Evolutionary conservation across 2,329 filamentous ascomycete species (phyloP).

Genomic region (Nigrograna mackinnonii): DNA sequence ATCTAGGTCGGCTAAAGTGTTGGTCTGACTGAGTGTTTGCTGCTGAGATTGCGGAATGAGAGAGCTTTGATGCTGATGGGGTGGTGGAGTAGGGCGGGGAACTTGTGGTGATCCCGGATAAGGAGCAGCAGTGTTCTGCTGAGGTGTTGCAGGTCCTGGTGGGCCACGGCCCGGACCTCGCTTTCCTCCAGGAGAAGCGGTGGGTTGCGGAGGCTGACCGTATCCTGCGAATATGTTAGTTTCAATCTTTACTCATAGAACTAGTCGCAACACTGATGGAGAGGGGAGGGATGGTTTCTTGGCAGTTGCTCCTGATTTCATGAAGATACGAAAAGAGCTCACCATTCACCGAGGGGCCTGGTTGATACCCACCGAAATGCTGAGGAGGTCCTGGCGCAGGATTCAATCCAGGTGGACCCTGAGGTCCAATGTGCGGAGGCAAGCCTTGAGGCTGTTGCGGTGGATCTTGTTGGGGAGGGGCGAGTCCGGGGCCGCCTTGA

Average conservation of each 20-base stretch:
- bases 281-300: no score
- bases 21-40: constrained; percentile 56
- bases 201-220: constrained; percentile 67
- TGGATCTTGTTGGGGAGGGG: constrained; percentile 66
- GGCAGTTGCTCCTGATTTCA: no score
- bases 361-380: constrained; percentile 73
- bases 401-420: constrained; percentile 71
- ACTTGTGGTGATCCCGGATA: constrained; percentile 85
- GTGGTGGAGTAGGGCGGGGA: constrained; percentile 76
- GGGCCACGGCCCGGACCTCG: constrained; percentile 61
- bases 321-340: constrained; percentile 41
- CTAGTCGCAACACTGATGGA: neutral
- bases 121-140: constrained; percentile 85
- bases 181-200: constrained; percentile 83
- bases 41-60: constrained; percentile 22
- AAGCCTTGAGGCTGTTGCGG: constrained; percentile 62
- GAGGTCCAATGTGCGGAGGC: constrained; percentile 65
- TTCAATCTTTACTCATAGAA: neutral
- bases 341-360: constrained; percentile 66
- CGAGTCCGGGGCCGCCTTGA: constrained; percentile 82
- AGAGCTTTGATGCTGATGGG: constrained; percentile 42
- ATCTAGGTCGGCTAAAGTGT: constrained; percentile 83
- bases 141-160: constrained; percentile 80
- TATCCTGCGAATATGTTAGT: constrained; percentile 55
- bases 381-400: constrained; percentile 62